Percentiles rank a stretch among this genome's conserved stretches.
phyloP scores from a whole-genome alignment of 768 basidiomycete genomes.

The Pleurotus sapidus region DNA sequence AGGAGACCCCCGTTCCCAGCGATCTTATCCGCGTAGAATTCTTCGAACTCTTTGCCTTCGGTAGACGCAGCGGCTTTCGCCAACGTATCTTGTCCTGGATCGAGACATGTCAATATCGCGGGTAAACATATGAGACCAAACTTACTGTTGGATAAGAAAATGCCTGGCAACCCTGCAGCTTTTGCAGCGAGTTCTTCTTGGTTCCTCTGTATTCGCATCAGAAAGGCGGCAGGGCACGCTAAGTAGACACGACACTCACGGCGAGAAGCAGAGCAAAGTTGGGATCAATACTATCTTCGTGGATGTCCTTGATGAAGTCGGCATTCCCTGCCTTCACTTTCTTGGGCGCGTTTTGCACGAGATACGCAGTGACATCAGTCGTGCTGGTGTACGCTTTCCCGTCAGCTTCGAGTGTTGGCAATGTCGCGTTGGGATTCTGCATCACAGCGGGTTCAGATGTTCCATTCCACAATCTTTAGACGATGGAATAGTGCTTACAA shows the following conservation, averaged over 20 bases:
- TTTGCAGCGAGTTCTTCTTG: constrained; percentile 43
- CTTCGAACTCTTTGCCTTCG: constrained; percentile 32
- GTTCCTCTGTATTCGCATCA: constrained; percentile 31
- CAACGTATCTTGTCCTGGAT: constrained; percentile 41
- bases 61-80: constrained; percentile 29
- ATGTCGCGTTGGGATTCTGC: constrained; percentile 42
- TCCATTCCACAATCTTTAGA: neutral
- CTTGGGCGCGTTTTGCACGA: constrained; percentile 35
- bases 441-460: neutral
- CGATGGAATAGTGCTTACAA: constrained; percentile 22
- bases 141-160: constrained; percentile 39
- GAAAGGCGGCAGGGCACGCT: neutral
- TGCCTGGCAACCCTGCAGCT: constrained; percentile 23
- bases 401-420: constrained; percentile 38
- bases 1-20: constrained; percentile 36
- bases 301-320: constrained; percentile 34
- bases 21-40: constrained; percentile 43
- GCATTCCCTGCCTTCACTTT: constrained; percentile 31
- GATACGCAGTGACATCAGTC: constrained; percentile 35
- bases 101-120: neutral
- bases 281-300: constrained; percentile 45
- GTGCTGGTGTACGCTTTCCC: constrained; percentile 36
- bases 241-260: constrained; percentile 21
- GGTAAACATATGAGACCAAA: constrained; percentile 6
- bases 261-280: constrained; percentile 46